phyloP scores from a whole-genome alignment of 345 rosid genomes.

The Boechera divaricarpa region DNA sequence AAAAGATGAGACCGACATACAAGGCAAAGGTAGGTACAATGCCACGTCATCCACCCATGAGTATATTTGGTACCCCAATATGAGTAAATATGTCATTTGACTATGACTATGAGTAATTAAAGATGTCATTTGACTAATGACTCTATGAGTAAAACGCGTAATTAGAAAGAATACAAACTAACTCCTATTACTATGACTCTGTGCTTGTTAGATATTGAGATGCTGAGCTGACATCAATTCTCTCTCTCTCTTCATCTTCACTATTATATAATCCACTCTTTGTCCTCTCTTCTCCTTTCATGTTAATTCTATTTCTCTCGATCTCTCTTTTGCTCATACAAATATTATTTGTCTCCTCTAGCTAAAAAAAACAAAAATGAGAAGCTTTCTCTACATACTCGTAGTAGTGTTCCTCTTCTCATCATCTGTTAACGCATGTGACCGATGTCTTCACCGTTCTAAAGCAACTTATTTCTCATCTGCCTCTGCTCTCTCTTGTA shows the following conservation, averaged over 20 bases:
- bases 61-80: too few species aligned
- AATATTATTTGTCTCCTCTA: not conserved
- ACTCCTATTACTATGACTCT: not conserved
- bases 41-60: too few species aligned
- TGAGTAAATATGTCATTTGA: not conserved
- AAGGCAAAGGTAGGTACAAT: too few species aligned
- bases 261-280: slow-evolving; percentile 10
- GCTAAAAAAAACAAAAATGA: slow-evolving; percentile 37
- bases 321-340: not conserved
- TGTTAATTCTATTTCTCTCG: not conserved
- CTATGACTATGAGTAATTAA: not conserved
- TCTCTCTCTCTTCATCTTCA: slow-evolving; percentile 22
- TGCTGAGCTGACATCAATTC: slow-evolving; percentile 39
- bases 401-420: slow-evolving; percentile 34
- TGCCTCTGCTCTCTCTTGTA: slow-evolving; percentile 73
- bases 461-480: slow-evolving; percentile 74
- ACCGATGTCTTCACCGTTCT: slow-evolving; percentile 75
- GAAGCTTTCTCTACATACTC: slow-evolving; percentile 36
- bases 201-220: slow-evolving; percentile 9
- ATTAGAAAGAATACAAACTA: too few species aligned
- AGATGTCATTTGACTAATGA: not conserved
- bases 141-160: not conserved
- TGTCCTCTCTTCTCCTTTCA: slow-evolving; percentile 7
- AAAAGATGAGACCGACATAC: too few species aligned
- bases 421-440: slow-evolving; percentile 63